Percentiles rank a stretch among this genome's conserved stretches.
phyloP scores from a whole-genome alignment of 164 flowering plant genomes.

The Saururus chinensis region DNA sequence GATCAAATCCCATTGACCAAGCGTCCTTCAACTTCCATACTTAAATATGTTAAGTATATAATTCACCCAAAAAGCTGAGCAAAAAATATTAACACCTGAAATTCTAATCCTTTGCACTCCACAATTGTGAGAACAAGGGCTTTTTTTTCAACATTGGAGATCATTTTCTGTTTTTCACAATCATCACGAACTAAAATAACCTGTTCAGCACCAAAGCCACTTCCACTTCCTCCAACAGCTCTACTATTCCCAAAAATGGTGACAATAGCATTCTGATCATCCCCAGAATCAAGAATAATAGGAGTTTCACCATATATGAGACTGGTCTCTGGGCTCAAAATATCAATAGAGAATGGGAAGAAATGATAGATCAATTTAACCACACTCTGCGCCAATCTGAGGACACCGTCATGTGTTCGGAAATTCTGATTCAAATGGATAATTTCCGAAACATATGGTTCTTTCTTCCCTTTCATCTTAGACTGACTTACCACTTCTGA shows the following conservation, averaged over 20 bases:
- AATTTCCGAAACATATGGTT: constrained; percentile 25
- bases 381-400: constrained; percentile 60
- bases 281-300: constrained; percentile 42
- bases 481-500: constrained; percentile 14
- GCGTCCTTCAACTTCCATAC: neutral
- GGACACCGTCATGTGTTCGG: constrained; percentile 69
- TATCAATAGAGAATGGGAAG: constrained; percentile 51
- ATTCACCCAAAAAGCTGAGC: neutral
- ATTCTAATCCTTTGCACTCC: constrained; percentile 82
- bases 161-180: constrained; percentile 27
- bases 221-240: constrained; percentile 14
- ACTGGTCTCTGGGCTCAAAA: constrained; percentile 52
- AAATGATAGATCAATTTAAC: constrained; percentile 46
- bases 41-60: neutral
- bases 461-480: constrained; percentile 22
- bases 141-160: constrained; percentile 41
- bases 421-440: constrained; percentile 58
- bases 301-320: constrained; percentile 70
- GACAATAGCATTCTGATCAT: constrained; percentile 45
- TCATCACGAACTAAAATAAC: constrained; percentile 84
- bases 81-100: constrained; percentile 38
- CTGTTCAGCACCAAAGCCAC: constrained; percentile 81
- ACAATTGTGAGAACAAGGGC: constrained; percentile 71
- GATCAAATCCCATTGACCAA: no score
- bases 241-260: constrained; percentile 49